Percentiles rank a stretch among this genome's conserved stretches.
Conservation (phyloP, 2,329 filamentous ascomycete genomes). For the Fusarium decemcellulare region DNA sequence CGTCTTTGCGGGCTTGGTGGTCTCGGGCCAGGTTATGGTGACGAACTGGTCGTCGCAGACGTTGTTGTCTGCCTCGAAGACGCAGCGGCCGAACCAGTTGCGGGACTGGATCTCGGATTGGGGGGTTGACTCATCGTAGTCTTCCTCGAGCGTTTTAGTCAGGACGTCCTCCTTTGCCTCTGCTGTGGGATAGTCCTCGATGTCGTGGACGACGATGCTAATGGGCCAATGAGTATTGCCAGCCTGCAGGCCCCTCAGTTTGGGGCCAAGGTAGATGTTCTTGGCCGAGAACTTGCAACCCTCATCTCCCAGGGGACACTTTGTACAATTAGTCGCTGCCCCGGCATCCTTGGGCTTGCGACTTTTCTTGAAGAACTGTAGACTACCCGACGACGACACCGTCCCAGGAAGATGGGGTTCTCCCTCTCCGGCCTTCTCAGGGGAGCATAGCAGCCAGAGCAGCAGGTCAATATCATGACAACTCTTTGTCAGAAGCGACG, state of each 20-base stretch:
- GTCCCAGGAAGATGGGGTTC: conserved; percentile 80
- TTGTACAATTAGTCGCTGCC: conserved; percentile 86
- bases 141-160: conserved; percentile 62
- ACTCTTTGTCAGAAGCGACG: conserved; percentile 91
- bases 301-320: conserved; percentile 75
- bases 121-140: conserved; percentile 67
- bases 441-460: conserved; percentile 90
- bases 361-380: conserved; percentile 82
- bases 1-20: conserved; percentile 79
- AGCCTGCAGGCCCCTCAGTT: conserved; percentile 70
- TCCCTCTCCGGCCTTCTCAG: conserved; percentile 60
- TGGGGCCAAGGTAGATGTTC: conserved; percentile 82
- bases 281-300: conserved; percentile 89
- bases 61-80: conserved; percentile 93
- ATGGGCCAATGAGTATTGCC: conserved; percentile 86
- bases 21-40: conserved; percentile 87
- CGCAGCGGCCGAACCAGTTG: conserved; percentile 94
- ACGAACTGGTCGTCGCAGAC: conserved; percentile 95
- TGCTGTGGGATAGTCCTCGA: conserved; percentile 79
- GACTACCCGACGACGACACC: conserved; percentile 81
- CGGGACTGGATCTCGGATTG: conserved; percentile 62
- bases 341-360: conserved; percentile 85
- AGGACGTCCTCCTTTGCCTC: conserved; percentile 57
- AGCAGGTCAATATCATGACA: conserved; percentile 97
- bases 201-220: conserved; percentile 90